Conservation (phyloP, 257 asterid species). For the Solanum tarapatanum region DNA sequence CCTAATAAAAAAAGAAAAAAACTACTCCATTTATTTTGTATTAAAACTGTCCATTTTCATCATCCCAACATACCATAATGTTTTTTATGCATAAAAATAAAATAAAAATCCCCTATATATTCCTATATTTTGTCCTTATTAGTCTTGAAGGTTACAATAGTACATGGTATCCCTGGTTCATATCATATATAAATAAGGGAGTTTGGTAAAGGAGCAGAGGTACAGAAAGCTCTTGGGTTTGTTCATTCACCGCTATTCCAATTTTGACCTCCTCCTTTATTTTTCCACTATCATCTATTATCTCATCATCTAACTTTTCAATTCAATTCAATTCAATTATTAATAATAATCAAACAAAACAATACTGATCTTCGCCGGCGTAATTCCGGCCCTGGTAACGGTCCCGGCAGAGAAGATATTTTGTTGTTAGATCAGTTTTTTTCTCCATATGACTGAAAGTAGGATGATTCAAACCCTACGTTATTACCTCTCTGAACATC, state of each 20-base stretch:
- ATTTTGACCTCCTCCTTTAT: not conserved
- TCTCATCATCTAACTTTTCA: not conserved
- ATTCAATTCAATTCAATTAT: not conserved
- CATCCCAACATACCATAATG: not conserved
- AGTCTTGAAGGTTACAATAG: not conserved
- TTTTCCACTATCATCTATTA: not conserved
- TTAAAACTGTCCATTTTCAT: not conserved
- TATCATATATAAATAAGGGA: not conserved
- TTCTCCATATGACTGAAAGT: not conserved
- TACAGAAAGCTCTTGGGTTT: not conserved
- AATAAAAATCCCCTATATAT: not conserved
- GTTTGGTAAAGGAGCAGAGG: not conserved
- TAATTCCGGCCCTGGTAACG: not conserved
- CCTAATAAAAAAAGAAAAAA: too few species aligned
- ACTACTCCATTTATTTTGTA: not conserved
- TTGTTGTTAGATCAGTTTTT: not conserved
- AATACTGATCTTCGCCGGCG: not conserved
- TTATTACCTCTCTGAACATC: constrained; percentile 73
- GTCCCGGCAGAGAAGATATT: not conserved
- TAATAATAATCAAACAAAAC: not conserved
- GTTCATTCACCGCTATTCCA: not conserved
- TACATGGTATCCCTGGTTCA: not conserved
- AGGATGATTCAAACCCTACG: constrained; percentile 18
- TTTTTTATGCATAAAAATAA: not conserved
- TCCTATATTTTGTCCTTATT: not conserved